Percentiles rank a stretch among this genome's conserved stretches.
phyloP scores from a whole-genome alignment of 169 alveolate species.

The Eimeria praecox region DNA sequence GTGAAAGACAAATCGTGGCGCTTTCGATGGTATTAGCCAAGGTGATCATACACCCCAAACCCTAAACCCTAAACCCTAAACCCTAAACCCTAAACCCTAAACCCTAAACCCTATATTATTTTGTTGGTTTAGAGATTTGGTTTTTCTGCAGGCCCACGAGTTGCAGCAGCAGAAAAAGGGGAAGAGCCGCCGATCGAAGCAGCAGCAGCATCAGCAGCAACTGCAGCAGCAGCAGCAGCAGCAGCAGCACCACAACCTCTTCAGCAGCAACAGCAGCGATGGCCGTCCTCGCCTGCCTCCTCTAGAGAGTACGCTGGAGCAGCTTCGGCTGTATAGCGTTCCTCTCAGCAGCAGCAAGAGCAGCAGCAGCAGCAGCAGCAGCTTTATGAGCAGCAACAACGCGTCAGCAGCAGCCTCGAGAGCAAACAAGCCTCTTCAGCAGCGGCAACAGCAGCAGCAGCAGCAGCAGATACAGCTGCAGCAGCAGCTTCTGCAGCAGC shows the following conservation, averaged over 20 bases:
- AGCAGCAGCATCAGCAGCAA: conserved; percentile 3
- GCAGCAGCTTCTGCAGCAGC: neutral
- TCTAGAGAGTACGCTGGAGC: neutral
- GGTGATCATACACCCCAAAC: conserved; percentile 39
- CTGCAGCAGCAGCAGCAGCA: conserved; percentile 46
- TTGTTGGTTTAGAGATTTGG: neutral
- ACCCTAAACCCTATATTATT: neutral
- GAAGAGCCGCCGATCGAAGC: conserved; percentile 8
- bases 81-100: neutral
- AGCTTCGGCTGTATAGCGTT: neutral
- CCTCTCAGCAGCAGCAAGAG: neutral
- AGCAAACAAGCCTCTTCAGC: neutral
- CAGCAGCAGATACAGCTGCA: conserved; percentile 8
- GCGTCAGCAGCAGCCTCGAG: neutral
- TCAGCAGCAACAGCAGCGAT: neutral
- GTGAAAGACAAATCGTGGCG: neutral
- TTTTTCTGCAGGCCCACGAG: conserved; percentile 1
- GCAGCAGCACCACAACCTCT: neutral
- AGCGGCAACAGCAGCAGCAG: conserved; percentile 17
- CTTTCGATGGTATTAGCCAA: neutral
- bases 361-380: conserved; percentile 6
- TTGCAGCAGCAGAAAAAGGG: neutral
- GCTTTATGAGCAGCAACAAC: neutral
- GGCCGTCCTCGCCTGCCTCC: neutral
- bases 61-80: conserved; percentile 19